Evolutionary conservation across 2,329 filamentous ascomycete species (phyloP).

Genomic region (Zopfia rhizophila): DNA sequence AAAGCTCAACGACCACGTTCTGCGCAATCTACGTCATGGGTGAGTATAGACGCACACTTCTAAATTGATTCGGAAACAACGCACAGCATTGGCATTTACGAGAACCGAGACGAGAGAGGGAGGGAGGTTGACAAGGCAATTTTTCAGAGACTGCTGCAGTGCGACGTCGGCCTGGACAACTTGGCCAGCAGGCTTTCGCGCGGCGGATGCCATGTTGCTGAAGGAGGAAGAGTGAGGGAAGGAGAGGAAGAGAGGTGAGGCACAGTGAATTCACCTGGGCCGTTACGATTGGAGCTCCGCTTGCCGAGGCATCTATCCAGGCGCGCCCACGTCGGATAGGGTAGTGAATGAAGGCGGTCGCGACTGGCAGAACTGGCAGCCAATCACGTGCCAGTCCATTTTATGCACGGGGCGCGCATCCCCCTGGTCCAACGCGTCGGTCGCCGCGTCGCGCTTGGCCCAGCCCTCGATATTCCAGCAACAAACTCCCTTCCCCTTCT

Average conservation of each 20-base stretch:
- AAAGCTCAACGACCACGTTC: slow-evolving; percentile 95
- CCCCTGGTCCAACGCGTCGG: slow-evolving; percentile 31
- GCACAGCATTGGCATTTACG: slow-evolving; percentile 88
- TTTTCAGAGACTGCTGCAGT: slow-evolving; percentile 83
- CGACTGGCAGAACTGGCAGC: slow-evolving; percentile 32
- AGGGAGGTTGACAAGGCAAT: slow-evolving; percentile 93
- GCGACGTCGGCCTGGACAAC: slow-evolving; percentile 83
- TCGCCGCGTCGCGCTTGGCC: slow-evolving; percentile 8
- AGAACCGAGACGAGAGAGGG: slow-evolving; percentile 84
- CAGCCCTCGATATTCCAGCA: slow-evolving; percentile 27
- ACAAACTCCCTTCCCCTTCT: slow-evolving; percentile 25
- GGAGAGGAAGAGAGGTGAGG: slow-evolving; percentile 12
- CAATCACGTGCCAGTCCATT: slow-evolving; percentile 31
- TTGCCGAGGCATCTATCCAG: slow-evolving; percentile 45
- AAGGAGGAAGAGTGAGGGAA: slow-evolving; percentile 15
- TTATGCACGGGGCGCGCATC: slow-evolving; percentile 36
- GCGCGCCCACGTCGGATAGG: no score
- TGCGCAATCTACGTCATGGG: slow-evolving; percentile 75
- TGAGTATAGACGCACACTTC: no score
- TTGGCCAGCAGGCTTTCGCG: slow-evolving; percentile 56
- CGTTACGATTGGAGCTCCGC: slow-evolving; percentile 23
- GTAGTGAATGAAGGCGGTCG: slow-evolving; percentile 36
- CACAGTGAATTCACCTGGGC: slow-evolving; percentile 16
- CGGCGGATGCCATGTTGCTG: slow-evolving; percentile 40
- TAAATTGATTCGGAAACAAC: slow-evolving; percentile 45